Base-by-base conservation (phyloP, 495 filamentous ascomycete genomes). In the Aspergillus panamensis region DNA sequence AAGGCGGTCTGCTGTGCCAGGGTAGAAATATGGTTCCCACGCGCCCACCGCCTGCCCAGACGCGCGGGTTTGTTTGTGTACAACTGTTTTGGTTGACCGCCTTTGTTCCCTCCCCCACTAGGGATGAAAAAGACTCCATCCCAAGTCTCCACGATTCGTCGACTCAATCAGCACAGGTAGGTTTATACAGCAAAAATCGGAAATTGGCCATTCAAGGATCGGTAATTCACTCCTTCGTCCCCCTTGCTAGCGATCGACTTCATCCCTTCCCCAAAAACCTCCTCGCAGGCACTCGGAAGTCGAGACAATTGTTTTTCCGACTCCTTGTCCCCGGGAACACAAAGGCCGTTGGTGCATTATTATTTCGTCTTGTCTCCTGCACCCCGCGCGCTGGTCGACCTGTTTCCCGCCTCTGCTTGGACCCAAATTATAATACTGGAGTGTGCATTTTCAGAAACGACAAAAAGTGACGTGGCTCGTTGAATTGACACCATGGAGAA, bases 401-500 rank as follows among this genome's bases (percentile, higher is more conserved):
- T 51, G 10, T 50, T 20, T 43, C 37, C 31, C 17, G 43, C 16
- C 51, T 56, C 10, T 29, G 16, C 20, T 43, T 19, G 10, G 31
- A 13, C 17, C 29, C 37, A 54, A 30, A 14, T 48, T 43, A 49
- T 58, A 30, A 37, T 30, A 42, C 33, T 19, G 25, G 30, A 29
- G 45, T 40, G 17, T 64, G 65, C 58, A 64, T 37, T 47, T 13
- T 13, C 25, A 31, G 3, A 37, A 40, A 13, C 31, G 35, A 10
- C 61, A 58, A 37, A 3, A 31, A 60, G 49, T 16, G 55, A 29
- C 32, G 39, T 17, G 35, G 3, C 14, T 13, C 35, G 35, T 40
- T 32, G 33, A 35, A 40, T 53, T n/a, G 25, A 48, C 66, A 66
- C 58, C 62, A 99, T 99, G 94, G 94, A 99, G 70, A 96, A 97